Conservation (phyloP, 345 rosid genomes). For the Dovyalis caffra region DNA sequence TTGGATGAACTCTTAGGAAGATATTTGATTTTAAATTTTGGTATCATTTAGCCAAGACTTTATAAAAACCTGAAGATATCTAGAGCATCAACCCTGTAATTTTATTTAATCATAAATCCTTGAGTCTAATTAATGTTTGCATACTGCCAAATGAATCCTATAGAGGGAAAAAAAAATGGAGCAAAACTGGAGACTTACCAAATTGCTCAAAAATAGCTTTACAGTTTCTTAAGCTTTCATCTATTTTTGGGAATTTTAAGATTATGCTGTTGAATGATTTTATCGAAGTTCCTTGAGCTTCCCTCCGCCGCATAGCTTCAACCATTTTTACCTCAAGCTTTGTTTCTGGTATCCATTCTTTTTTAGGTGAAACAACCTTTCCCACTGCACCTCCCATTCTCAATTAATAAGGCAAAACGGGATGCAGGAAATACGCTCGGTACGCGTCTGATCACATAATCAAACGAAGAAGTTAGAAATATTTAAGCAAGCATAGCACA, state of each 20-base stretch:
- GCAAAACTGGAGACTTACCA: slow-evolving; percentile 40
- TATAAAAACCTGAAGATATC: no score
- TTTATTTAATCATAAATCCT: background rate
- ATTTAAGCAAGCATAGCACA: background rate
- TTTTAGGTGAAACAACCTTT: slow-evolving; percentile 39
- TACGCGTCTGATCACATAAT: slow-evolving; percentile 22
- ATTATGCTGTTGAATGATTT: slow-evolving; percentile 82
- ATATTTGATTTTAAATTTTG: background rate
- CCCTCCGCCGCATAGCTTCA: slow-evolving; percentile 74
- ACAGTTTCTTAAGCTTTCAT: slow-evolving; percentile 73
- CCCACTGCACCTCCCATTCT: slow-evolving; percentile 65
- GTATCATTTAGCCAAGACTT: background rate
- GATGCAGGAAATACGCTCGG: slow-evolving; percentile 10
- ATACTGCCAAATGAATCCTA: background rate
- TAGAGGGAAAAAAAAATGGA: background rate
- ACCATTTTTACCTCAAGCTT: slow-evolving; percentile 81
- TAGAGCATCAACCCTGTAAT: no score
- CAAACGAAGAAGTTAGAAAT: slow-evolving; percentile 4
- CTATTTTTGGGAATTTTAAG: slow-evolving; percentile 91
- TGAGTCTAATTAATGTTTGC: background rate
- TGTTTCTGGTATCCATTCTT: slow-evolving; percentile 58
- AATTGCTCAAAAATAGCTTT: slow-evolving; percentile 78
- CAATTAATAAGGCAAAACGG: slow-evolving; percentile 10
- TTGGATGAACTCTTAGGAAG: background rate
- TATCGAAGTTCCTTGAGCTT: slow-evolving; percentile 55